These are phyloP conservation scores for Neonectria magnoliae DNA, from an alignment of 2,329 filamentous ascomycete species.

Conservation along the genomic window DNA sequence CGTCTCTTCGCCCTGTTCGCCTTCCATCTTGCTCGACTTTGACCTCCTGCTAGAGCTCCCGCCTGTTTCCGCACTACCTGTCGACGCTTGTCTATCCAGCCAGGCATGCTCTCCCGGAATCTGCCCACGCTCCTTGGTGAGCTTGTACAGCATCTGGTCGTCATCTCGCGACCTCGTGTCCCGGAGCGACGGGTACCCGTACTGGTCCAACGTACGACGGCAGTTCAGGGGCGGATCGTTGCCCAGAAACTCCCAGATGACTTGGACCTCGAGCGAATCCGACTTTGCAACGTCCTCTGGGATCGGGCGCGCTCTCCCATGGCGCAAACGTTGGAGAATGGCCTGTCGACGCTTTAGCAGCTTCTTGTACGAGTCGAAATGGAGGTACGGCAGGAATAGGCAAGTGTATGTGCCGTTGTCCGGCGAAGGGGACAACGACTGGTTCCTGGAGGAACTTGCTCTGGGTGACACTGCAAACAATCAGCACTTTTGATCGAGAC, in stretches of 20 bases:
- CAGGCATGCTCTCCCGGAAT: constrained; percentile 33
- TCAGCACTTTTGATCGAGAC: not conserved
- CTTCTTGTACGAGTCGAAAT: constrained; percentile 71
- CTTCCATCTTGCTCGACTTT: constrained; percentile 44
- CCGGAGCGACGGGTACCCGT: constrained; percentile 68
- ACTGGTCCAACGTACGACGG: constrained; percentile 71
- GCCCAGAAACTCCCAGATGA: constrained; percentile 71
- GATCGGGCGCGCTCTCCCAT: constrained; percentile 66
- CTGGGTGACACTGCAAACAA: constrained; percentile 49
- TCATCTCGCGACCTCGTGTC: constrained; percentile 70
- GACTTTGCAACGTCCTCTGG: constrained; percentile 63
- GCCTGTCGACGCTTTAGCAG: constrained; percentile 66
- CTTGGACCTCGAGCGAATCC: constrained; percentile 65
- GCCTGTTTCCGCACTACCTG: constrained; percentile 40
- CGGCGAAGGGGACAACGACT: constrained; percentile 43
- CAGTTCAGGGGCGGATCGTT: constrained; percentile 70
- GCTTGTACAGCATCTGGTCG: constrained; percentile 74
- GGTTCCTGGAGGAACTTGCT: constrained; percentile 41
- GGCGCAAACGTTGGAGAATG: constrained; percentile 60
- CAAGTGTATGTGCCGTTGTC: constrained; percentile 54
- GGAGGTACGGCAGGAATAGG: constrained; percentile 67
- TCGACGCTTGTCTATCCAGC: constrained; percentile 45
- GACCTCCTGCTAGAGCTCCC: constrained; percentile 40
- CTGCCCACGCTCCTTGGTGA: constrained; percentile 61
- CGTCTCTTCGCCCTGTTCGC: constrained; percentile 45